Evolutionary conservation across 2,329 filamentous ascomycete species (phyloP).

Genomic region (Huntiella bhutanensis): DNA sequence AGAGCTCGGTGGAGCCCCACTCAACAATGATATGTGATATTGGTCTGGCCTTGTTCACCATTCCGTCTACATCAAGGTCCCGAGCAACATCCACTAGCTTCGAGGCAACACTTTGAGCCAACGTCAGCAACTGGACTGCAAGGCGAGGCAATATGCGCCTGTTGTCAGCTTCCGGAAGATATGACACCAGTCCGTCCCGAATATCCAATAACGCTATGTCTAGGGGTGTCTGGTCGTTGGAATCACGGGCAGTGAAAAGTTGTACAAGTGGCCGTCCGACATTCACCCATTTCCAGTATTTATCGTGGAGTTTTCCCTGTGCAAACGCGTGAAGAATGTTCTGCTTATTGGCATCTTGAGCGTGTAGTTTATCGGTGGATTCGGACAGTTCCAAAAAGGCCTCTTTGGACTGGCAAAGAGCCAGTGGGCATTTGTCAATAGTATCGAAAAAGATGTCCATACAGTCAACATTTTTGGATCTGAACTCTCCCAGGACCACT

Average conservation of each 20-base stretch:
- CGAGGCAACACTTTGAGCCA: neutral
- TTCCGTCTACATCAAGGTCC: neutral
- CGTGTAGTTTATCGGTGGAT: no score
- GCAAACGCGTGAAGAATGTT: no score
- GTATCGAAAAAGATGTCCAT: no score
- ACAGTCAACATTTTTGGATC: no score
- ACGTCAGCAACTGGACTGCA: neutral
- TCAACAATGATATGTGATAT: conserved; percentile 1
- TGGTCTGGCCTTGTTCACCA: neutral
- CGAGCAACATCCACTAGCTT: neutral
- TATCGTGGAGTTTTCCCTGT: no score
- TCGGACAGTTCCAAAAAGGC: no score
- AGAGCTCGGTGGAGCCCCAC: neutral
- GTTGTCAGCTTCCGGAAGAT: neutral
- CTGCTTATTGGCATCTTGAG: no score
- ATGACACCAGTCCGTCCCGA: no score
- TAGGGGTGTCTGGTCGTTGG: neutral
- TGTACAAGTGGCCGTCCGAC: neutral
- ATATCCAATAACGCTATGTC: neutral
- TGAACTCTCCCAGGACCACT: no score
- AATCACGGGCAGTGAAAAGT: neutral
- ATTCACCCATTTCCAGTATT: no score
- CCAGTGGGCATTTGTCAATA: no score
- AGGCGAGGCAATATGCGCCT: neutral
- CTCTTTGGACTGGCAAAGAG: no score